Base-by-base conservation (phyloP, 2,329 filamentous ascomycete species). In the Leptographium procerum region DNA sequence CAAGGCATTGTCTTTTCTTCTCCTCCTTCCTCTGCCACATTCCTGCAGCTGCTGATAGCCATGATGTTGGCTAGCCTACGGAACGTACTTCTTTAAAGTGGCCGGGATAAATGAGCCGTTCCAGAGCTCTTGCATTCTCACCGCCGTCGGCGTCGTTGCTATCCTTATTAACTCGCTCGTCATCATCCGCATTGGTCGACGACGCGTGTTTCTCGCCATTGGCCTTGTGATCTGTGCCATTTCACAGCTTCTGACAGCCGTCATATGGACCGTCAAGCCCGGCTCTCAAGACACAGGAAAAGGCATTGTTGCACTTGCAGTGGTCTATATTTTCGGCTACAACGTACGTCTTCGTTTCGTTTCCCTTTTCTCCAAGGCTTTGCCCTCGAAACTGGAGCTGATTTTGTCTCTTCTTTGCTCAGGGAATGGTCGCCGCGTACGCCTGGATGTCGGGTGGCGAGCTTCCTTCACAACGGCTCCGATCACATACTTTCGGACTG, bases 41-140 rank as follows among this genome's bases (percentile, higher is more conserved):
- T 26, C 34, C 61, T 36, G 11, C 14, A 19, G 9, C 10, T 19
- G 16, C 40, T 43, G 19, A 43, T 8, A 22, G 19, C 5, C 40
- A 43, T 43, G 16, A 9, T n/a, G 16, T n/a, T 43, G 40, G 40
- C 19, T 33, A 80, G 78, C 76, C 1, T 80, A 79, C 62, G 73
- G 74, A 28, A 82, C 80, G 1, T 84, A 83, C 66, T 83, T 83
- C 71, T 81, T 84, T 65, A 74, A 78, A 64, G 82, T 83, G 76
- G 79, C 80, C 40, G 72, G 76, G 52, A 77, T 83, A 5, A 72
- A 76, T 36, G 73, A 78, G 54, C 73, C 80, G 10, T 83, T 83
- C 65, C 75, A 77, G 64, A 83, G 82, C 68, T 71, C 75, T 16
- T 81, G 80, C 65, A 79, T 83, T 52, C 72, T 83, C 16, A 76